These are phyloP conservation scores for Wallacemonas sp. DNA, from an alignment of 208 protist genomes.

Conservation along the genomic window DNA sequence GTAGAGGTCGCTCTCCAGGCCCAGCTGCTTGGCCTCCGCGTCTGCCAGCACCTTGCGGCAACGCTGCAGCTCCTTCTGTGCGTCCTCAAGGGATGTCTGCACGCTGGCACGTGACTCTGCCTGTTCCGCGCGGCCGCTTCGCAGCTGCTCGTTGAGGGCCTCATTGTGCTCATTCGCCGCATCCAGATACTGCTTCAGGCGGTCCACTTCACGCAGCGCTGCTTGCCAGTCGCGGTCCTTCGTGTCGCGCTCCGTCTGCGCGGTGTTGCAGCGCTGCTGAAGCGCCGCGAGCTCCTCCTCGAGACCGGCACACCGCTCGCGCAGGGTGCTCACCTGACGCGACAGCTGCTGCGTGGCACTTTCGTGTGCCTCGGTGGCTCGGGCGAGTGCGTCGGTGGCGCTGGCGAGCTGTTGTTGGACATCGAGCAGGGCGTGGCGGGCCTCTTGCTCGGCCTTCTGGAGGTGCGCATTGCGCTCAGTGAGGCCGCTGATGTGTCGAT, in stretches of 20 bases:
- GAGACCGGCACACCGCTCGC: conserved; percentile 25
- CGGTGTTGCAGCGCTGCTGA: conserved; percentile 19
- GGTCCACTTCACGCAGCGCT: conserved; percentile 21
- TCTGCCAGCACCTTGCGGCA: conserved; percentile 45
- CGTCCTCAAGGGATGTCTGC: conserved; percentile 27
- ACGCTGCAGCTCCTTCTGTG: conserved; percentile 46
- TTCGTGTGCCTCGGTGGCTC: conserved; percentile 11
- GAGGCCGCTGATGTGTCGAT: conserved; percentile 30
- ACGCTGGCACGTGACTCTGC: conserved; percentile 35
- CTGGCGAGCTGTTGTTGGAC: conserved; percentile 6
- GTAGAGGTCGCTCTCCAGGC: conserved; percentile 30
- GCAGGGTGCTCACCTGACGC: conserved; percentile 24
- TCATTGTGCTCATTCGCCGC: conserved; percentile 57
- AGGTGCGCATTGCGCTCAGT: conserved; percentile 29
- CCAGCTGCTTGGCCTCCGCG: conserved; percentile 36
- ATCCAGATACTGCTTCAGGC: conserved; percentile 34
- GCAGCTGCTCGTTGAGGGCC: conserved; percentile 43
- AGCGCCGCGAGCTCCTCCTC: conserved; percentile 34
- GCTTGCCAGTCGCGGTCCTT: conserved; percentile 19
- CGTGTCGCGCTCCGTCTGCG: conserved; percentile 26
- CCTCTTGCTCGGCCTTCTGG: conserved; percentile 27
- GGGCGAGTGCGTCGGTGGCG: conserved; percentile 16
- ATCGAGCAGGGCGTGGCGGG: conserved; percentile 20
- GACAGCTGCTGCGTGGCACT: conserved; percentile 11
- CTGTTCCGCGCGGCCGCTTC: conserved; percentile 18